These are phyloP conservation scores for Stephanodiscus triporus DNA, from an alignment of 108 stramenopile species.

Conservation along the genomic window DNA sequence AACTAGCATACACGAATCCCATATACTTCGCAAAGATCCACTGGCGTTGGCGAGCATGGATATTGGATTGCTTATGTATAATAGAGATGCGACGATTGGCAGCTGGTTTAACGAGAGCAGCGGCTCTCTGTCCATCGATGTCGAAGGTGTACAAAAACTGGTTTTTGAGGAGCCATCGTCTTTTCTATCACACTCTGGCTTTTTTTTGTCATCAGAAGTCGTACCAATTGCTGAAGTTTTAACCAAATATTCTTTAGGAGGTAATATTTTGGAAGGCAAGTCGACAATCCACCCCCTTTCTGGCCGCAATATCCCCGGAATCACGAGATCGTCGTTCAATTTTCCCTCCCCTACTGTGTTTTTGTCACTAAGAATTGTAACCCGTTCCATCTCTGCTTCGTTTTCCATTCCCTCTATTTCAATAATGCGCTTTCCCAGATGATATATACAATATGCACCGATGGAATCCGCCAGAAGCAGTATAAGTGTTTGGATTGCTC, in stretches of 20 bases:
- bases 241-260: neutral
- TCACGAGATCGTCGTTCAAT: conserved; percentile 11
- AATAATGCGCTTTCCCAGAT: conserved; percentile 18
- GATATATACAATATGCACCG: conserved; percentile 34
- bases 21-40: conserved; percentile 55
- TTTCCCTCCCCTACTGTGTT: neutral
- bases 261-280: conserved; percentile 22
- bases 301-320: conserved; percentile 46
- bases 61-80: conserved; percentile 67
- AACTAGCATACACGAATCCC: conserved; percentile 46
- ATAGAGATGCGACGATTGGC: conserved; percentile 47
- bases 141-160: neutral
- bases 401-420: conserved; percentile 18
- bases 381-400: conserved; percentile 42
- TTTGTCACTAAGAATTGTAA: conserved; percentile 14
- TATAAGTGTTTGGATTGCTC: conserved; percentile 7
- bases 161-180: neutral
- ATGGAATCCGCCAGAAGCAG: conserved; percentile 34
- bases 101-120: conserved; percentile 39
- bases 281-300: conserved; percentile 48
- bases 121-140: conserved; percentile 16
- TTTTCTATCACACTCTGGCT: neutral
- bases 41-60: conserved; percentile 45
- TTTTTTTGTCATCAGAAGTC: neutral
- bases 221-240: neutral